phyloP scores from a whole-genome alignment of 2,329 filamentous ascomycete species.

The Tolypocladium ovalisporum region DNA sequence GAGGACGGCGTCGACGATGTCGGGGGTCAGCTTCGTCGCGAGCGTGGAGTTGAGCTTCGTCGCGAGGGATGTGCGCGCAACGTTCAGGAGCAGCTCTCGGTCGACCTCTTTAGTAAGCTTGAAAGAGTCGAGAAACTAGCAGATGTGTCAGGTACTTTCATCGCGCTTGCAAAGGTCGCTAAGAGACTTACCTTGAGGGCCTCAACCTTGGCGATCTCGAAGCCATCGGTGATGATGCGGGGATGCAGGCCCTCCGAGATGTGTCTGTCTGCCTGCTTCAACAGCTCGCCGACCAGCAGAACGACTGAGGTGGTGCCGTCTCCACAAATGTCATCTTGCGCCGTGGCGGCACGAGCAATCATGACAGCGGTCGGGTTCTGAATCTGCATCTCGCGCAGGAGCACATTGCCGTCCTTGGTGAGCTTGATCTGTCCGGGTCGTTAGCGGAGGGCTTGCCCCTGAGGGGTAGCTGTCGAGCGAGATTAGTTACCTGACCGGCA shows the following conservation, averaged over 20 bases:
- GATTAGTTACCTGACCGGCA: constrained; percentile 53
- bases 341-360: constrained; percentile 76
- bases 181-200: constrained; percentile 58
- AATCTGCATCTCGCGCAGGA: constrained; percentile 75
- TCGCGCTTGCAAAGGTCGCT: background rate
- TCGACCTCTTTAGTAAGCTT: constrained; percentile 84
- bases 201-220: constrained; percentile 92
- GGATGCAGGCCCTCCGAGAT: constrained; percentile 96
- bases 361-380: constrained; percentile 95
- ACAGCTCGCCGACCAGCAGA: constrained; percentile 83
- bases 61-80: constrained; percentile 86
- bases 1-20: constrained; percentile 92
- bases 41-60: constrained; percentile 89
- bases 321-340: constrained; percentile 96
- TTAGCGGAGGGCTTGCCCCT: constrained; percentile 16
- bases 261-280: constrained; percentile 95
- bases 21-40: constrained; percentile 82
- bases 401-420: constrained; percentile 95
- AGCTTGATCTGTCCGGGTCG: constrained; percentile 68
- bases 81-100: constrained; percentile 83
- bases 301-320: constrained; percentile 97
- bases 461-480: constrained; percentile 14
- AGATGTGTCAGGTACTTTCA: background rate
- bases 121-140: constrained; percentile 86
- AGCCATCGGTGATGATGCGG: constrained; percentile 92